Evolutionary conservation across 441 rosid species (phyloP), one percentile per base, ranked within the genome.

Genomic region (Euphorbia schlechtendalii): DNA sequence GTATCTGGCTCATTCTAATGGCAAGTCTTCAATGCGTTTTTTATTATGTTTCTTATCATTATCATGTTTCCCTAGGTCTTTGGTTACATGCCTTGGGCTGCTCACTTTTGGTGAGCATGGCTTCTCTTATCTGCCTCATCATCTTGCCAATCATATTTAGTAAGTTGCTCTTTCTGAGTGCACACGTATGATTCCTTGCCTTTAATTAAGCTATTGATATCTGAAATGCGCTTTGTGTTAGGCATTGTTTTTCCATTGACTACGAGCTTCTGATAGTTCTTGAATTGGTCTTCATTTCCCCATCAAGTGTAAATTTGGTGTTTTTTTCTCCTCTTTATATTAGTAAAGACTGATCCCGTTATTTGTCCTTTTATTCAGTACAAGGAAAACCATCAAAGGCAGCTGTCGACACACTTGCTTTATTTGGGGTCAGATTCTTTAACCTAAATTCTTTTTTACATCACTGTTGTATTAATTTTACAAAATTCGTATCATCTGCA

Each of bases 21-120:
- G n/a, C n/a, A n/a, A n/a, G n/a, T n/a, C n/a, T n/a, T n/a, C n/a
- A n/a, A n/a, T n/a, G n/a, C n/a, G n/a, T n/a, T n/a, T n/a, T n/a
- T n/a, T n/a, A n/a, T n/a, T n/a, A n/a, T n/a, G n/a, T n/a, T n/a
- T n/a, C n/a, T n/a, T n/a, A n/a, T n/a, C n/a, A n/a, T n/a, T n/a
- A n/a, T n/a, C 34, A 3, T 6, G 3, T 32, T 32, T 32, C 6
- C 3, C 2, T 65, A 92, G 98, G 86, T 36, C 77, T 91, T 40
- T 94, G 99, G 99, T 15, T 83, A 8, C 71, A 71, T 72, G 93
- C 99, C 53, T 58, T 94, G 85, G 98, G 98, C 36, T 94, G 99
- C 82, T 94, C 99, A 28, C 88, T 94, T 66, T 79, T 91, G 81
- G 98, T 94, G 74, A 94, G 98, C 87, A 84, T 91, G 83, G 98